Conservation (phyloP, 2,329 filamentous ascomycete species). For the Arachnomyces sp. region DNA sequence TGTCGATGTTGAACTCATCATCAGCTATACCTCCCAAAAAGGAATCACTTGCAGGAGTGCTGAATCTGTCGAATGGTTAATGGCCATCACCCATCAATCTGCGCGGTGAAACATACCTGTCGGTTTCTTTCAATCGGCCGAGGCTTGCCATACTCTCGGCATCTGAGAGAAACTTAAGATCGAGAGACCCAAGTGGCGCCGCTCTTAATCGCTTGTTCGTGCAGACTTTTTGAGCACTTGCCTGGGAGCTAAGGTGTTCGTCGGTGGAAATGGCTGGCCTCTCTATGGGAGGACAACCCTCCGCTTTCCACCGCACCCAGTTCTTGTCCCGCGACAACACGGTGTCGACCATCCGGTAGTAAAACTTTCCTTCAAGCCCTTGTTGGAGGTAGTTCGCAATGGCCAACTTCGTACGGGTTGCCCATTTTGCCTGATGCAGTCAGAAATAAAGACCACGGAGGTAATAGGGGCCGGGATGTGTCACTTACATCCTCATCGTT, state of each 20-base stretch:
- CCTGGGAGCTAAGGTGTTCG: conserved; percentile 62
- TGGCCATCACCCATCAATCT: neutral
- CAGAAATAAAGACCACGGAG: conserved; percentile 10
- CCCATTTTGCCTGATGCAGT: conserved; percentile 65
- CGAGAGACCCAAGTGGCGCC: conserved; percentile 61
- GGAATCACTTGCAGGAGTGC: conserved; percentile 58
- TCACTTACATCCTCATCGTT: conserved; percentile 68
- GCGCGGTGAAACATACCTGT: conserved; percentile 35
- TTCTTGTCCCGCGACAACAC: conserved; percentile 94
- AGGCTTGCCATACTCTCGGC: conserved; percentile 54
- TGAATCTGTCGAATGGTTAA: conserved; percentile 45
- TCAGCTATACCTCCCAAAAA: conserved; percentile 67
- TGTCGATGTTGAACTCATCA: conserved; percentile 73
- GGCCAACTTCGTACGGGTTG: conserved; percentile 61
- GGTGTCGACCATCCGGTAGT: conserved; percentile 93
- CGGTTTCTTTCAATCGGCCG: conserved; percentile 58
- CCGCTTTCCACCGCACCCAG: conserved; percentile 97
- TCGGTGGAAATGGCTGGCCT: conserved; percentile 60
- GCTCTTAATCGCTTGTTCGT: conserved; percentile 62
- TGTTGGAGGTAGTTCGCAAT: conserved; percentile 79
- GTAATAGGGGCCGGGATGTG: neutral
- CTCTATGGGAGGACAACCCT: conserved; percentile 82
- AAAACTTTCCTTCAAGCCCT: conserved; percentile 79
- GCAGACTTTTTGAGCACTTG: conserved; percentile 56
- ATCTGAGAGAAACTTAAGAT: conserved; percentile 70